A percentile compares a stretch with the other conserved stretches of the same genome.
Conservation (phyloP, 1,139 yeast species). For the Casaregolazyma lundiana region DNA sequence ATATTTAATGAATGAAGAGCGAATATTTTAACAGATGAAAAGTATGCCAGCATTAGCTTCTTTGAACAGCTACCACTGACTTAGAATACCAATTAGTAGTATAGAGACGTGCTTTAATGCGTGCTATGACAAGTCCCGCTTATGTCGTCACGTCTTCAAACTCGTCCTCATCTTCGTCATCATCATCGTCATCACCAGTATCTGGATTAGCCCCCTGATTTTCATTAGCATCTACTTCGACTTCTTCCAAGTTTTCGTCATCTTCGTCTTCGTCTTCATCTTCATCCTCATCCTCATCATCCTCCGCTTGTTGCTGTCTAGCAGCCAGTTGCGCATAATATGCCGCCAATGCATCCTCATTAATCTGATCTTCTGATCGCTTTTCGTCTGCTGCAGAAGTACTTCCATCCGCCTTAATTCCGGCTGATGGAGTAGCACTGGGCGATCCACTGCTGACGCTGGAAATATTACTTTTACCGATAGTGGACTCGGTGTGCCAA, state of each 20-base stretch:
- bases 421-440: conserved; percentile 8
- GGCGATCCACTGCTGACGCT: conserved; percentile 9
- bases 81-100: too few species aligned
- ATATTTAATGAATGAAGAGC: too few species aligned
- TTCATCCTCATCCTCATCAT: conserved; percentile 38
- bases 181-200: conserved; percentile 24
- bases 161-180: conserved; percentile 29
- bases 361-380: conserved; percentile 29
- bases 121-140: too few species aligned
- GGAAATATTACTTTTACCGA: conserved; percentile 46
- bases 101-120: too few species aligned
- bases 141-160: conserved; percentile 12
- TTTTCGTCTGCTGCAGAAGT: conserved; percentile 21
- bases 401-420: conserved; percentile 41
- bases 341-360: conserved; percentile 72
- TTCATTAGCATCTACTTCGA: conserved; percentile 46
- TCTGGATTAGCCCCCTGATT: not conserved
- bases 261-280: conserved; percentile 56
- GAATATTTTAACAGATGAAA: too few species aligned
- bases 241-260: conserved; percentile 53
- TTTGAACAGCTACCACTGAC: too few species aligned
- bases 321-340: conserved; percentile 70
- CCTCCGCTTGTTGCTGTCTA: conserved; percentile 54
- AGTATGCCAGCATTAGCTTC: too few species aligned
- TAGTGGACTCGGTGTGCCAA: conserved; percentile 92